These are phyloP conservation scores for sorghum (Sorghum bicolor) DNA, from an alignment of 176 grass and related monocot species.

Conservation along the genomic window DNA sequence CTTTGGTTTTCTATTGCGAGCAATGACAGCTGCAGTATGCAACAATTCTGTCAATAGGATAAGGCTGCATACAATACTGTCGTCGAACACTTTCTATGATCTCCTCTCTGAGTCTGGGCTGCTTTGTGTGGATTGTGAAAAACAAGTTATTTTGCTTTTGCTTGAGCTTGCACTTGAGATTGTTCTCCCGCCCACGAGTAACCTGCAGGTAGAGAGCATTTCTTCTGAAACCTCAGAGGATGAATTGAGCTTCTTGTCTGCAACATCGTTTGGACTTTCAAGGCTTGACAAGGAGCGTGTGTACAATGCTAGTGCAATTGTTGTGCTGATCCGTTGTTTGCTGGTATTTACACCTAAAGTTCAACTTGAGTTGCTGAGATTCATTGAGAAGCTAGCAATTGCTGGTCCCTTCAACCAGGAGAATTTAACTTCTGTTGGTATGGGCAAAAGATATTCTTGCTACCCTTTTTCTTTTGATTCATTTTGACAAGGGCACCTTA, in stretches of 20 bases:
- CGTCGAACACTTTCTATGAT: constrained; percentile 92
- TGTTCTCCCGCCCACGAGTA: constrained; percentile 74
- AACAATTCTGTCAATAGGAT: constrained; percentile 91
- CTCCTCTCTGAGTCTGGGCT: constrained; percentile 90
- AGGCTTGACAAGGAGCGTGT: constrained; percentile 75
- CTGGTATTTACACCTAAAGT: constrained; percentile 95
- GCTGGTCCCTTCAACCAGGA: constrained; percentile 93
- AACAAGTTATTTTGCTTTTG: constrained; percentile 88
- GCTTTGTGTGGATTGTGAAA: constrained; percentile 92
- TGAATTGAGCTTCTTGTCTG: constrained; percentile 62
- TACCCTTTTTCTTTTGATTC: constrained; percentile 22
- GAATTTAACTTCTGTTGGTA: constrained; percentile 98
- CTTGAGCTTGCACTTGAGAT: constrained; percentile 99
- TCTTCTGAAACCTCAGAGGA: constrained; percentile 52
- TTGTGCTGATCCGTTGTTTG: constrained; percentile 74
- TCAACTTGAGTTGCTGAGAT: constrained; percentile 78
- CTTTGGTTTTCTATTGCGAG: constrained; percentile 85
- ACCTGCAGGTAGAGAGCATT: constrained; percentile 52
- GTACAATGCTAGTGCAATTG: constrained; percentile 92
- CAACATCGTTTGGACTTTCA: constrained; percentile 69
- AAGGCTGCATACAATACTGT: constrained; percentile 81
- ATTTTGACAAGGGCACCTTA: constrained; percentile 14
- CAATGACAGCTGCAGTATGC: constrained; percentile 85
- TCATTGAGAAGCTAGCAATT: constrained; percentile 87
- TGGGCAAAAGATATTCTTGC: constrained; percentile 30